A percentile compares a stretch with the other conserved stretches of the same genome.
phyloP scores from a whole-genome alignment of 208 protist genomes.

The Crithidia bombi region DNA sequence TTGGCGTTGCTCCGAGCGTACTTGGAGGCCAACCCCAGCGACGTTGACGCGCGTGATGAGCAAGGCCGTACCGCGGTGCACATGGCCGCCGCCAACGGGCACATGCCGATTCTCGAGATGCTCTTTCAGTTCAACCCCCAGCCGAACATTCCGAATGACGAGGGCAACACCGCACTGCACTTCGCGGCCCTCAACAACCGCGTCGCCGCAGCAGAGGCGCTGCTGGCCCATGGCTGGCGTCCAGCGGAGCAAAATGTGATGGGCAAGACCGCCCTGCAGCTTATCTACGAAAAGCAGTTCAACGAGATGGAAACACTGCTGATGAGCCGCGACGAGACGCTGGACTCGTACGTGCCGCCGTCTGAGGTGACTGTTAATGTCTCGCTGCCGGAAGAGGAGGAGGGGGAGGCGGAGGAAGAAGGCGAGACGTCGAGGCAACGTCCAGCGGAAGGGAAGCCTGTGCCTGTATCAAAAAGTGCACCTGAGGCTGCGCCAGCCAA shows the following conservation, averaged over 20 bases:
- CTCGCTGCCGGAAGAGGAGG: constrained; percentile 14
- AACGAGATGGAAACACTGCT: constrained; percentile 87
- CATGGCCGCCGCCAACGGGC: constrained; percentile 88
- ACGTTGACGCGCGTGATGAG: constrained; percentile 68
- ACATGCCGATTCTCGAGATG: constrained; percentile 74
- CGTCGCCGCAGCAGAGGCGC: constrained; percentile 55
- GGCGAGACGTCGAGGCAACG: neutral
- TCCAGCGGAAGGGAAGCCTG: neutral
- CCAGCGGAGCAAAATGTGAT: constrained; percentile 60
- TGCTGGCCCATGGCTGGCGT: constrained; percentile 70
- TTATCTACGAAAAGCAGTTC: constrained; percentile 83
- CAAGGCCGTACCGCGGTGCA: constrained; percentile 86
- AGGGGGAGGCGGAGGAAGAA: constrained; percentile 10
- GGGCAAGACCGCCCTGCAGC: constrained; percentile 70
- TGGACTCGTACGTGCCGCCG: constrained; percentile 59
- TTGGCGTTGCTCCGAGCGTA: constrained; percentile 47
- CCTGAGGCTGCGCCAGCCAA: constrained; percentile 3
- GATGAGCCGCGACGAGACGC: constrained; percentile 64
- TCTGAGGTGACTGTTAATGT: constrained; percentile 27
- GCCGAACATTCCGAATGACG: constrained; percentile 72
- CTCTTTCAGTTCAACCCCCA: constrained; percentile 65
- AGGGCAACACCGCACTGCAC: constrained; percentile 89
- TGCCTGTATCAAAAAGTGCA: neutral
- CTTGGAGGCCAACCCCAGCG: constrained; percentile 47
- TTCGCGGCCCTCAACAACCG: constrained; percentile 91